Conservation (phyloP, 2,329 filamentous ascomycete species). For the Davidsoniella virescens region DNA sequence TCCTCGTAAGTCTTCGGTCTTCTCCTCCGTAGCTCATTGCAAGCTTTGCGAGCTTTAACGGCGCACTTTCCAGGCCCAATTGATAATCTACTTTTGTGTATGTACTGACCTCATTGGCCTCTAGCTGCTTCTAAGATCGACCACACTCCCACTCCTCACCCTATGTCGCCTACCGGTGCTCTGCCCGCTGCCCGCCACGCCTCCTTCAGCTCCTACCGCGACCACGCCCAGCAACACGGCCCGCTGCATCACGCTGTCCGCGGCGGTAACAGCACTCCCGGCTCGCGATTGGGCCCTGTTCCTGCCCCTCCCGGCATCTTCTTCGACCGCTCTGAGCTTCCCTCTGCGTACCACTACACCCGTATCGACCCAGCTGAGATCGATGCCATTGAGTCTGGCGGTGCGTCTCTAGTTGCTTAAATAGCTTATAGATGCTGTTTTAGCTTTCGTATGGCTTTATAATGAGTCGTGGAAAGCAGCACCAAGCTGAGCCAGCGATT, state of each 20-base stretch:
- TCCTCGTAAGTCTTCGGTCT: slow-evolving; percentile 31
- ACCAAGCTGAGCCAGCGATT: background rate
- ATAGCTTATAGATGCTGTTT: background rate
- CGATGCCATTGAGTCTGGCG: slow-evolving; percentile 86
- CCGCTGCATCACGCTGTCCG: slow-evolving; percentile 47
- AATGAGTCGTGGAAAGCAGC: background rate
- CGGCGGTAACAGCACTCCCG: slow-evolving; percentile 43
- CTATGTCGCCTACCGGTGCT: slow-evolving; percentile 47
- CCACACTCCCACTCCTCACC: slow-evolving; percentile 58
- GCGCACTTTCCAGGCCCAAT: background rate
- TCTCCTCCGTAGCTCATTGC: slow-evolving; percentile 1
- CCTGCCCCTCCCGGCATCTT: slow-evolving; percentile 54
- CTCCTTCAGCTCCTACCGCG: slow-evolving; percentile 61
- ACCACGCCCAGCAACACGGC: slow-evolving; percentile 63
- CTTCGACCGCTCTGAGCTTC: slow-evolving; percentile 83
- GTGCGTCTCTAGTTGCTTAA: slow-evolving; percentile 37
- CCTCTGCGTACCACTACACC: slow-evolving; percentile 61
- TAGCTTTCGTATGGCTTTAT: no score
- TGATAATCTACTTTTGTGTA: slow-evolving; percentile 14
- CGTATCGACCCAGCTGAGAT: slow-evolving; percentile 72
- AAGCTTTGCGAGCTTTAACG: slow-evolving; percentile 7
- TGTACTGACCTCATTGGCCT: slow-evolving; percentile 13
- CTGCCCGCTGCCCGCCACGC: slow-evolving; percentile 43
- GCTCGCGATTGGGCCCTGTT: slow-evolving; percentile 57
- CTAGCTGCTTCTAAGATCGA: slow-evolving; percentile 45